A percentile compares a stretch with the other conserved stretches of the same genome.
Evolutionary conservation across 495 filamentous ascomycete genomes (phyloP).

Genomic region (Penicillium macrosclerotiorum): DNA sequence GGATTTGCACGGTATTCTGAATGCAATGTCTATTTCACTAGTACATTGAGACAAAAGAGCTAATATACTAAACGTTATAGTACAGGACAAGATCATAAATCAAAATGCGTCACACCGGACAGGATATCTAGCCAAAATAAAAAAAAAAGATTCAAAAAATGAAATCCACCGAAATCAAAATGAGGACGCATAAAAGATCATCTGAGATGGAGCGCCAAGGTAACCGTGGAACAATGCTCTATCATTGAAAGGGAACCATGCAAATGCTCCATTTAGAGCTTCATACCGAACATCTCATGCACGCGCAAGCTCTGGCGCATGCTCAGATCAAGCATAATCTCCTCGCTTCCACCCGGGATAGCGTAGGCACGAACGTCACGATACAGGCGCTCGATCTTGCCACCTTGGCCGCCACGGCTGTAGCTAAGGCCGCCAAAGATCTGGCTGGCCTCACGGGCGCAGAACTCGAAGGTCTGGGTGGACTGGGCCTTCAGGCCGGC

Average conservation of each 20-base stretch:
- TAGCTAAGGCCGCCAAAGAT: constrained; percentile 97
- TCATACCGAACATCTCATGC: constrained; percentile 91
- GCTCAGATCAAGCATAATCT: constrained; percentile 98
- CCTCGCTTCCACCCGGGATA: constrained; percentile 93
- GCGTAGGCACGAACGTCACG: constrained; percentile 97
- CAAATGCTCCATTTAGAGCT: constrained; percentile 58
- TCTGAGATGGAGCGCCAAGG: constrained; percentile 4
- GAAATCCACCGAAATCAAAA: constrained; percentile 1
- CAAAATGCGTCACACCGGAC: constrained; percentile 18
- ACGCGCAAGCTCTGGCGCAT: constrained; percentile 91
- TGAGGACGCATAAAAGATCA: not conserved
- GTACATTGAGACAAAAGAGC: not conserved
- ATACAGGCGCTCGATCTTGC: constrained; percentile 93
- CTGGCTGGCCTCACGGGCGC: constrained; percentile 92
- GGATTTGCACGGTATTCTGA: no score
- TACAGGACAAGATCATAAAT: constrained; percentile 16
- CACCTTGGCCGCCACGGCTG: constrained; percentile 88
- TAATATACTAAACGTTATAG: constrained; percentile 10
- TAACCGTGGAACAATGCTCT: constrained; percentile 1
- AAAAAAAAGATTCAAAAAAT: no score
- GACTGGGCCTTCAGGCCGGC: constrained; percentile 90
- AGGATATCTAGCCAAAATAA: constrained; percentile 20
- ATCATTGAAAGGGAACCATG: not conserved
- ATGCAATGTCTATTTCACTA: not conserved
- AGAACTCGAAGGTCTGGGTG: constrained; percentile 94